Conservation (phyloP, 164 flowering plant genomes). For the Vitis amurensis region DNA sequence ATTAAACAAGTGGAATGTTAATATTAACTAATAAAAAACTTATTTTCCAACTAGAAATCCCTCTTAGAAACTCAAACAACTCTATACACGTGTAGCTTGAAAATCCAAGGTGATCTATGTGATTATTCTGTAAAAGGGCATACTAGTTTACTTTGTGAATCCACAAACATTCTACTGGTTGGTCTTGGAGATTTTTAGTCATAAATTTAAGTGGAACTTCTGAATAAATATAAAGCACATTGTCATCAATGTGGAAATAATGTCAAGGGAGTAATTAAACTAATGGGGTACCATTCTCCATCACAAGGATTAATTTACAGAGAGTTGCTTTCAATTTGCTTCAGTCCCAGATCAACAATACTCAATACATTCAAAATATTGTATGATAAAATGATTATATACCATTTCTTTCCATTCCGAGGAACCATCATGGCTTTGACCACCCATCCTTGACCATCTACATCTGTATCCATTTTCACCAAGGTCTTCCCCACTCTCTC, state of each 20-base stretch:
- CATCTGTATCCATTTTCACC: conserved; percentile 90
- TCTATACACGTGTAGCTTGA: background rate
- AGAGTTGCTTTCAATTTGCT: background rate
- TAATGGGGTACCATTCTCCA: background rate
- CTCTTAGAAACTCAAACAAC: background rate
- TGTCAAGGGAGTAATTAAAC: background rate
- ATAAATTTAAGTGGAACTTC: background rate
- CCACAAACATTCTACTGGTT: background rate
- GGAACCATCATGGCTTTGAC: conserved; percentile 65
- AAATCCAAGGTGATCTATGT: background rate
- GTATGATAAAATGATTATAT: conserved; percentile 9
- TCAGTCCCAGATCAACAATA: conserved; percentile 1
- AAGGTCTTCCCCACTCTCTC: conserved; percentile 82
- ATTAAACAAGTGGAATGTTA: background rate
- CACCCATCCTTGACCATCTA: conserved; percentile 96
- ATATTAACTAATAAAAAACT: background rate
- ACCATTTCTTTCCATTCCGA: conserved; percentile 97
- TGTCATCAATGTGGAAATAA: background rate
- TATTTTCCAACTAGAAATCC: conserved; percentile 1
- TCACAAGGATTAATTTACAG: background rate
- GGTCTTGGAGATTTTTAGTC: background rate
- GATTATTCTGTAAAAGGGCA: background rate
- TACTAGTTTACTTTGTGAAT: background rate
- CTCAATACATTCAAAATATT: background rate
- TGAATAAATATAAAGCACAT: background rate